Evolutionary conservation across 768 basidiomycete genomes (phyloP), one percentile per base, ranked within the genome.

Genomic region (Infundibulicybe gibba): DNA sequence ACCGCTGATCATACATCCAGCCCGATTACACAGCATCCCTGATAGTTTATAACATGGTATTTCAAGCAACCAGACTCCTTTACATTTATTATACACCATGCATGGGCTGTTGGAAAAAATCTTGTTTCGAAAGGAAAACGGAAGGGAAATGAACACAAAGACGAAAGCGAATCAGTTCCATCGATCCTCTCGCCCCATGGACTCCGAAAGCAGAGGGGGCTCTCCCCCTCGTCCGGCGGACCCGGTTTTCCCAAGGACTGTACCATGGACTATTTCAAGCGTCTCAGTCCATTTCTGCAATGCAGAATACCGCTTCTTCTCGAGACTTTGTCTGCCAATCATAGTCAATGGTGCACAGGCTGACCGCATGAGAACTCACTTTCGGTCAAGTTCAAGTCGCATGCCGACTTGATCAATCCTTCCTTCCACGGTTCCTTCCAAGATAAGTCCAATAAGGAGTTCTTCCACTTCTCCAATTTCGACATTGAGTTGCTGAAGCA

Each of bases 391-490:
- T 58, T 98, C 92, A 13, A 99, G 74, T 45, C 91, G 75, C 78
- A 94, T 94, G 32, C 89, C 83, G 33, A 97, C 93, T 68, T 99
- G 97, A 66, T 99, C 95, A 59, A 99, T 97, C 53, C 85, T 80
- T 10, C 97, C 97, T 55, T 95, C 90, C 10, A 99, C 91, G 62
- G 91, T 95, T n/a, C 91, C 92, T 63, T 99, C 97, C 19, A 98
- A 69, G 48, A 99, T 97, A 17, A 98, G 79, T 13, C 89, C 87
- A 49, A 98, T 87, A 33, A 98, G 80, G 15, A 99, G 80, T 48
- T 94, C 92, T 57, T 98, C 95, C 4, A 95, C 94, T 61, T 98
- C 94, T 41, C 81, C 80, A 39, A 81, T 80, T 19, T 88, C 83
- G n/a, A 98, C 90, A 53, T 97, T 94, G 47, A 99, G 74, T 90